Percentiles rank a stretch among this genome's conserved stretches.
phyloP scores from a whole-genome alignment of 768 basidiomycete species.

The Rossbeevera mucosa region DNA sequence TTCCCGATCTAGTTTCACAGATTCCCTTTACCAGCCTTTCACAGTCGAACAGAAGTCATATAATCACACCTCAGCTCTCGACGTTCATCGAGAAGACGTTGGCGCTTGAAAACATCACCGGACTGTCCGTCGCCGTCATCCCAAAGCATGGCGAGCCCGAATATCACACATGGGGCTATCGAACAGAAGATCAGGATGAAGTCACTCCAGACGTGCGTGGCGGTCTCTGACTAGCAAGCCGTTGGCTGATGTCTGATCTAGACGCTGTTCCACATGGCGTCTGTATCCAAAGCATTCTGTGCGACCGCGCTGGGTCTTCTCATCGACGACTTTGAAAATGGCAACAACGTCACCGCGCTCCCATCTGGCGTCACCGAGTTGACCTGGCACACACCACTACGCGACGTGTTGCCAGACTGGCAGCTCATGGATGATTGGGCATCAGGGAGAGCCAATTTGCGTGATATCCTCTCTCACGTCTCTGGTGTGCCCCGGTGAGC shows the following conservation, averaged over 20 bases:
- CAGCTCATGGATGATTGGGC: slow-evolving; percentile 38
- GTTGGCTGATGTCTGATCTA: neutral
- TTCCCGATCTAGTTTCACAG: slow-evolving; percentile 6
- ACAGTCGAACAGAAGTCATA: neutral
- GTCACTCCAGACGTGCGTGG: slow-evolving; percentile 30
- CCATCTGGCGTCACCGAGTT: slow-evolving; percentile 29
- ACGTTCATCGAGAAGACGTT: slow-evolving; percentile 17
- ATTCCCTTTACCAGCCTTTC: neutral
- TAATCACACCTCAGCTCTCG: slow-evolving; percentile 19
- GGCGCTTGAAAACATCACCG: slow-evolving; percentile 23
- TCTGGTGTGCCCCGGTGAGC: slow-evolving; percentile 37
- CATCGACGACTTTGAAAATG: slow-evolving; percentile 37
- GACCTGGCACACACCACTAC: slow-evolving; percentile 33
- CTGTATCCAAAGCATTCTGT: slow-evolving; percentile 39
- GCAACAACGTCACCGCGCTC: slow-evolving; percentile 33
- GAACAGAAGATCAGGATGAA: slow-evolving; percentile 31
- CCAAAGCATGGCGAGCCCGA: slow-evolving; percentile 24
- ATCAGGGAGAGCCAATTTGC: slow-evolving; percentile 31
- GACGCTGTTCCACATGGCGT: slow-evolving; percentile 38
- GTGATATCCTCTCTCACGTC: slow-evolving; percentile 38
- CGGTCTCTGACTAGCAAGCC: neutral
- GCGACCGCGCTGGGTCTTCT: slow-evolving; percentile 37
- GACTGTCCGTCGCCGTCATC: slow-evolving; percentile 30
- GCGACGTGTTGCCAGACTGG: slow-evolving; percentile 40
- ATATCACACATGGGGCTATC: slow-evolving; percentile 33